These are phyloP conservation scores for Erucastrum elatum DNA, from an alignment of 345 rosid species.

Conservation along the genomic window DNA sequence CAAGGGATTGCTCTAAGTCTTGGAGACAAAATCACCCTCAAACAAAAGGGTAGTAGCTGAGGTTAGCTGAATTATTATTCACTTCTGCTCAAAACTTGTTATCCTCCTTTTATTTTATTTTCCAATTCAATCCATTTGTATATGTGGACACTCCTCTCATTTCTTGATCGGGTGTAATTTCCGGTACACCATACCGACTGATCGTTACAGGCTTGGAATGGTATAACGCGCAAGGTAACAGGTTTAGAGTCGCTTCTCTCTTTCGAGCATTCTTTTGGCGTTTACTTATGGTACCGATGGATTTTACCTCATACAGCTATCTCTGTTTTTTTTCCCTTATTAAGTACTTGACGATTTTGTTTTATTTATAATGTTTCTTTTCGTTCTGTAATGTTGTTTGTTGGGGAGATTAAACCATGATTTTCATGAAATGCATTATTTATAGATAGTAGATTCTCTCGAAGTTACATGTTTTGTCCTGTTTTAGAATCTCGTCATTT, in stretches of 20 bases:
- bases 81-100: background rate
- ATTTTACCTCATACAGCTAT: slow-evolving; percentile 15
- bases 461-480: too few relatives aligned
- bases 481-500: too few relatives aligned
- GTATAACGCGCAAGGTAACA: background rate
- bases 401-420: too few relatives aligned
- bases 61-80: slow-evolving; percentile 20
- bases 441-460: too few relatives aligned
- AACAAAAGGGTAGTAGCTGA: slow-evolving; percentile 43
- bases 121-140: background rate
- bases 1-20: slow-evolving; percentile 80
- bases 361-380: too few relatives aligned
- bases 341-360: too few relatives aligned
- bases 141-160: background rate
- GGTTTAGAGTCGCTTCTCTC: slow-evolving; percentile 20
- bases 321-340: background rate
- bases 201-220: slow-evolving; percentile 5
- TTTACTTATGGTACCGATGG: background rate
- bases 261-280: slow-evolving; percentile 20
- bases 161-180: background rate
- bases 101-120: background rate
- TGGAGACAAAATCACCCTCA: slow-evolving; percentile 46
- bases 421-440: too few relatives aligned
- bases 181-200: background rate
- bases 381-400: too few relatives aligned